Percentiles rank a stretch among this genome's conserved stretches.
Conservation (phyloP, 2,329 filamentous ascomycete species). For the Zasmidium angulare region DNA sequence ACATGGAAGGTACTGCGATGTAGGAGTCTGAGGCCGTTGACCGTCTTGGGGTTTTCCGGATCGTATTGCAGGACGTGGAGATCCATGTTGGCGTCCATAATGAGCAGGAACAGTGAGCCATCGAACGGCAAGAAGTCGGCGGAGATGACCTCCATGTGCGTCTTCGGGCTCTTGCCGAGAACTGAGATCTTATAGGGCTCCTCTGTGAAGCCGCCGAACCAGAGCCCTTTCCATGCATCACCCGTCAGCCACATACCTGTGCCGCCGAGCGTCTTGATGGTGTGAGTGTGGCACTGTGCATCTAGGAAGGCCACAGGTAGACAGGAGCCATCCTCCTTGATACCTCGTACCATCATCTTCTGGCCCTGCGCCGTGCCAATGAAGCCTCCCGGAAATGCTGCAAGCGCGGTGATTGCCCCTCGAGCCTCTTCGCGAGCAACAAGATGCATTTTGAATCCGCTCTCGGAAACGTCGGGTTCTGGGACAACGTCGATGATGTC, state of each 20-base stretch:
- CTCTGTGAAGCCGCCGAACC: slow-evolving; percentile 96
- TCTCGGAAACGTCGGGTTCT: slow-evolving; percentile 80
- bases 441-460: slow-evolving; percentile 79
- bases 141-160: slow-evolving; percentile 72
- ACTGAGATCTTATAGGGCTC: slow-evolving; percentile 95
- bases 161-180: slow-evolving; percentile 76
- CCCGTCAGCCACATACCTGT: slow-evolving; percentile 85
- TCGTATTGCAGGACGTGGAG: slow-evolving; percentile 91
- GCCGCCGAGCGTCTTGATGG: slow-evolving; percentile 77
- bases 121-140: slow-evolving; percentile 89
- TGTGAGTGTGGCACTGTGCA: slow-evolving; percentile 89
- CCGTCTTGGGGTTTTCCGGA: slow-evolving; percentile 91
- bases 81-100: slow-evolving; percentile 80
- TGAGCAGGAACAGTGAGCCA: slow-evolving; percentile 76
- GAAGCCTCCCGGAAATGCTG: slow-evolving; percentile 79
- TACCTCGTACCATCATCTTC: slow-evolving; percentile 92
- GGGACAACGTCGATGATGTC: slow-evolving; percentile 91
- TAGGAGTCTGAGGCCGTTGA: slow-evolving; percentile 83
- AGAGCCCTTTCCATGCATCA: slow-evolving; percentile 89
- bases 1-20: slow-evolving; percentile 86
- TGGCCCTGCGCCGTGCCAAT: slow-evolving; percentile 90
- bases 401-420: slow-evolving; percentile 80
- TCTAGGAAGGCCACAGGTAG: slow-evolving; percentile 96
- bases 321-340: slow-evolving; percentile 92
- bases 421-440: slow-evolving; percentile 89